A percentile compares a stretch with the other conserved stretches of the same genome.
Evolutionary conservation across 1,284 basidiomycete genomes (phyloP).

Genomic region (Cerioporus squamosus): DNA sequence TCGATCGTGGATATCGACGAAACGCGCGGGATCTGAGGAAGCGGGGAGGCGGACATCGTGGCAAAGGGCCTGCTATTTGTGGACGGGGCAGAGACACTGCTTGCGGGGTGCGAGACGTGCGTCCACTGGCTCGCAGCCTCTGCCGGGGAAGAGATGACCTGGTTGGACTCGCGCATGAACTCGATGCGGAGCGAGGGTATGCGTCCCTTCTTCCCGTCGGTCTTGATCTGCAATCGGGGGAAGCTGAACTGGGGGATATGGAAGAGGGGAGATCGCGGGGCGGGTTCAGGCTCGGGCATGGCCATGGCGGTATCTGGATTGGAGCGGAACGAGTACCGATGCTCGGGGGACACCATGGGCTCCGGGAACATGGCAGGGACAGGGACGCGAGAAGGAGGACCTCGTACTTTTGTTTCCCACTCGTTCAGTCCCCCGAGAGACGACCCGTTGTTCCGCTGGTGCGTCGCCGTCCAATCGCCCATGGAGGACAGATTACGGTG

Average conservation of each 20-base stretch:
- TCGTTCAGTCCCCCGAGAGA: constrained; percentile 2
- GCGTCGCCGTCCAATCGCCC: background rate
- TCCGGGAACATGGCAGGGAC: constrained; percentile 15
- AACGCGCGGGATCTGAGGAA: constrained; percentile 6
- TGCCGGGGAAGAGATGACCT: constrained; percentile 14
- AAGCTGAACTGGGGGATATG: constrained; percentile 13
- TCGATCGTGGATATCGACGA: constrained; percentile 8
- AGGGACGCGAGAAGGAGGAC: constrained; percentile 12
- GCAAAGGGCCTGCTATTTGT: constrained; percentile 19
- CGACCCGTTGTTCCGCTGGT: background rate
- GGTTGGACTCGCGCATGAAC: constrained; percentile 20
- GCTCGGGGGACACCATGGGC: background rate
- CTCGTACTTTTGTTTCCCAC: constrained; percentile 11
- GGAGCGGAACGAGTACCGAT: background rate
- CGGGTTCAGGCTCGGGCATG: background rate
- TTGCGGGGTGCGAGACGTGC: constrained; percentile 2
- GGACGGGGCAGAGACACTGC: constrained; percentile 11
- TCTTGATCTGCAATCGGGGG: constrained; percentile 6
- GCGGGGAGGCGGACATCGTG: constrained; percentile 12
- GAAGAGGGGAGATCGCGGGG: constrained; percentile 1
- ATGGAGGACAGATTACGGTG: background rate
- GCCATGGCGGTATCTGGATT: background rate
- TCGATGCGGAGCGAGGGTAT: constrained; percentile 17
- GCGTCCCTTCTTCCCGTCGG: constrained; percentile 8
- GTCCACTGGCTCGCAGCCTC: background rate